A percentile compares a stretch with the other conserved stretches of the same genome.
These are phyloP conservation scores for Exophiala bonariae DNA, from an alignment of 2,329 filamentous ascomycete genomes.

Conservation along the genomic window DNA sequence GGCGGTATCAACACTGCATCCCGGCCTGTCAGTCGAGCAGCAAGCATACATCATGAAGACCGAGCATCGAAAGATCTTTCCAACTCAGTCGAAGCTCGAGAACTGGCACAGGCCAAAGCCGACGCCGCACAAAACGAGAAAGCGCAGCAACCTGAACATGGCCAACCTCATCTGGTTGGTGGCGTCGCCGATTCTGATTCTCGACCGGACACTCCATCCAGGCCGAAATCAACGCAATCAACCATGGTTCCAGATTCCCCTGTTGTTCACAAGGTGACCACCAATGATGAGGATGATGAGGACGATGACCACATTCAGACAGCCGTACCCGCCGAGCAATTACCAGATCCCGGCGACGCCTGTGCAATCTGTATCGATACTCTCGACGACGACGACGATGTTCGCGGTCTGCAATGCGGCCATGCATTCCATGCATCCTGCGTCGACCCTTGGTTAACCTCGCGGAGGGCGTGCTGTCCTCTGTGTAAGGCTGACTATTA, in stretches of 20 bases:
- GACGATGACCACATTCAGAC: slow-evolving; percentile 77
- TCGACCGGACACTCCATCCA: slow-evolving; percentile 16
- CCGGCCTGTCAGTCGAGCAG: slow-evolving; percentile 65
- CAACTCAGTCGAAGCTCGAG: slow-evolving; percentile 12
- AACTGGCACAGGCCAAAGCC: slow-evolving; percentile 14
- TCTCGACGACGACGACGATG: slow-evolving; percentile 91
- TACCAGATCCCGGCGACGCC: slow-evolving; percentile 81
- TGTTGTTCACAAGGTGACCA: slow-evolving; percentile 50
- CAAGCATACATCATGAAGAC: slow-evolving; percentile 63
- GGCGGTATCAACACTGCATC: slow-evolving; percentile 71
- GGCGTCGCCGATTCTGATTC: slow-evolving; percentile 24
- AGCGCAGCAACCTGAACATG: slow-evolving; percentile 13
- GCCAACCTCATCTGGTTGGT: slow-evolving; percentile 17
- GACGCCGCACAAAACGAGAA: slow-evolving; percentile 16
- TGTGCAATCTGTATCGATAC: slow-evolving; percentile 96
- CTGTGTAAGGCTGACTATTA: slow-evolving; percentile 99
- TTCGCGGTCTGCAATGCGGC: slow-evolving; percentile 91
- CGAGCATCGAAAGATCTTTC: slow-evolving; percentile 20
- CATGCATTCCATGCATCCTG: slow-evolving; percentile 97
- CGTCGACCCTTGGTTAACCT: slow-evolving; percentile 94
- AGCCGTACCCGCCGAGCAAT: slow-evolving; percentile 76
- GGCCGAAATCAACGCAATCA: slow-evolving; percentile 21
- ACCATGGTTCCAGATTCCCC: slow-evolving; percentile 27
- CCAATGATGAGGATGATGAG: slow-evolving; percentile 70
- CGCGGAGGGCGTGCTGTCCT: slow-evolving; percentile 89